Evolutionary conservation across 768 basidiomycete species (phyloP).

Genomic region (Hygrocybe coccinea): DNA sequence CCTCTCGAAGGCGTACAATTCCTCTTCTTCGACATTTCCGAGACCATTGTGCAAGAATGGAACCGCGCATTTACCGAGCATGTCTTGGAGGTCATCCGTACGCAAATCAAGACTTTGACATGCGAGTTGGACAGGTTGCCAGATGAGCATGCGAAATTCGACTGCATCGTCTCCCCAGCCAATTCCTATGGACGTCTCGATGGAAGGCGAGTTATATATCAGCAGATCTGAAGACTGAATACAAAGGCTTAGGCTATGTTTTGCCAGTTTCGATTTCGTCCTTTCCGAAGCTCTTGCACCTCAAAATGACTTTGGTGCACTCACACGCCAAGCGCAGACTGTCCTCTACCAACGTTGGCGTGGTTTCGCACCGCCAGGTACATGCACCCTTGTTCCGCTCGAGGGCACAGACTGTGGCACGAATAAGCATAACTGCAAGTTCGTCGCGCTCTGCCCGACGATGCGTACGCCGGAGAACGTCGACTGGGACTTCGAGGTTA

Average conservation of each 20-base stretch:
- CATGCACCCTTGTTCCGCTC: constrained; percentile 24
- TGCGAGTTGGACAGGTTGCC: constrained; percentile 1
- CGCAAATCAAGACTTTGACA: constrained; percentile 4
- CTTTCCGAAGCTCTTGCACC: constrained; percentile 5
- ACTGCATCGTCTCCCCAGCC: constrained; percentile 13
- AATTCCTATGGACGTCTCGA: constrained; percentile 12
- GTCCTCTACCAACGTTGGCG: constrained; percentile 20
- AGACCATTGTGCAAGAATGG: constrained; percentile 4
- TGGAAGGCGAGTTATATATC: constrained; percentile 1
- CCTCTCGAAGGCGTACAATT: constrained; percentile 1
- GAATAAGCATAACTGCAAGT: constrained; percentile 18
- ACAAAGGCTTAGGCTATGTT: neutral
- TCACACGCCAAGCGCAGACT: constrained; percentile 14
- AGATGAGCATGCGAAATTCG: constrained; percentile 5
- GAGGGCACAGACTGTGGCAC: constrained; percentile 10
- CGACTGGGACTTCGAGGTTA: constrained; percentile 23
- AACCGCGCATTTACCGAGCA: constrained; percentile 1
- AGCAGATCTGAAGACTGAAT: neutral
- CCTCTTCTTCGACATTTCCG: constrained; percentile 10
- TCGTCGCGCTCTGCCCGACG: constrained; percentile 24
- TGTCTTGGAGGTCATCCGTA: constrained; percentile 1
- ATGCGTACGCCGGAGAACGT: constrained; percentile 26
- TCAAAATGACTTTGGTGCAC: constrained; percentile 3
- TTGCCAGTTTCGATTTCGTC: constrained; percentile 7
- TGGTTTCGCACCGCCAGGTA: constrained; percentile 26